A percentile compares a stretch with the other conserved stretches of the same genome.
phyloP scores from a whole-genome alignment of 2,329 filamentous ascomycete species.

The Ophiostoma sp. region DNA sequence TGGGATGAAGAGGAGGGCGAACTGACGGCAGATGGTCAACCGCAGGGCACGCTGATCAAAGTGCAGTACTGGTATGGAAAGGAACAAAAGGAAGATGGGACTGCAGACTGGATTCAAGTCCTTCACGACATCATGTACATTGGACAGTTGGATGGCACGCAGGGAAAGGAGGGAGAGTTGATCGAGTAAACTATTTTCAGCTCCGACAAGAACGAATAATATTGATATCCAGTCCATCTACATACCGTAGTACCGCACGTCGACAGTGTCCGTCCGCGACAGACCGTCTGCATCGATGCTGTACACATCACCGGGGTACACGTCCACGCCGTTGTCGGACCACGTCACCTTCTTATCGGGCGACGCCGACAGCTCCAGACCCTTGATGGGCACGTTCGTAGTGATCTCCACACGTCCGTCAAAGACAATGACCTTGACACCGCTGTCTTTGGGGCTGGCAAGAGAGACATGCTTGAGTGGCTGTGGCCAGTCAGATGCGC shows the following conservation, averaged over 20 bases:
- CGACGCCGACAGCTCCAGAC: conserved; percentile 56
- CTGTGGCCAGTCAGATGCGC: conserved; percentile 71
- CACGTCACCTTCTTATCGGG: conserved; percentile 48
- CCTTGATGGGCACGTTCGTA: conserved; percentile 62
- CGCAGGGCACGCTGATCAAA: conserved; percentile 32
- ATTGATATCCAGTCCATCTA: neutral
- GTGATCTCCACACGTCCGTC: neutral
- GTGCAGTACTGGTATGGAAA: conserved; percentile 38
- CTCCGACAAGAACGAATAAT: too few relatives aligned
- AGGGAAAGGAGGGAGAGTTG: conserved; percentile 25
- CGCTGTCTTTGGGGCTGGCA: conserved; percentile 35
- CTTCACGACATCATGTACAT: conserved; percentile 37
- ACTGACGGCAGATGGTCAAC: neutral
- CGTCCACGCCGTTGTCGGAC: conserved; percentile 66
- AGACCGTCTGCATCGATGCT: conserved; percentile 21
- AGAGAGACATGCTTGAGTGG: conserved; percentile 69
- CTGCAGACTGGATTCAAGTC: conserved; percentile 31
- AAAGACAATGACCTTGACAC: conserved; percentile 40
- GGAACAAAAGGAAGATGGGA: neutral
- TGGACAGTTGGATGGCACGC: conserved; percentile 34
- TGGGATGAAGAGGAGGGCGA: conserved; percentile 31
- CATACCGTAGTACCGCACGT: neutral
- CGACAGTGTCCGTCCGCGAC: neutral
- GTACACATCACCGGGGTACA: conserved; percentile 62
- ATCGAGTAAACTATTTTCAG: neutral